These are phyloP conservation scores for Curvularia verruculosa DNA, from an alignment of 2,329 filamentous ascomycete species.

Conservation along the genomic window DNA sequence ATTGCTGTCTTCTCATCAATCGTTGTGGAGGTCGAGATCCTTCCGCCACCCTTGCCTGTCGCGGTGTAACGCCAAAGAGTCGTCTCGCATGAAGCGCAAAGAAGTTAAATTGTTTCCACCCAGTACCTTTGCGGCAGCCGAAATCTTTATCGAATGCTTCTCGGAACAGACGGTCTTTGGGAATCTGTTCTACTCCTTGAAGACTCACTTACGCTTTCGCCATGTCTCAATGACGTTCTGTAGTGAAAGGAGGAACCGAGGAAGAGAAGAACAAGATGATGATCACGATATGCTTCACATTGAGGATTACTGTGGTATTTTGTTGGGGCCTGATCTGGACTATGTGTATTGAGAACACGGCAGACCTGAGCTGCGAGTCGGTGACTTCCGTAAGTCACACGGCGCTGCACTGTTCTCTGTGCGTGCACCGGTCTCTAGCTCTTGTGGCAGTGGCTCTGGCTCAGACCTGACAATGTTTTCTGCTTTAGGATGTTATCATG, in stretches of 20 bases:
- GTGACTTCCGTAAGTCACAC: not conserved
- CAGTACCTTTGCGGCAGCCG: not conserved
- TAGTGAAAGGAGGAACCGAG: not conserved
- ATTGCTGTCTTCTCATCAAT: slow-evolving; percentile 12
- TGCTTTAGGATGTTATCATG: slow-evolving; percentile 5
- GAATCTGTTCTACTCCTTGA: not conserved
- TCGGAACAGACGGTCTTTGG: not conserved
- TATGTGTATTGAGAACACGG: not conserved
- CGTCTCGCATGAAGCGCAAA: not conserved
- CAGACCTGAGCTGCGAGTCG: not conserved
- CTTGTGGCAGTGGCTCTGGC: not conserved
- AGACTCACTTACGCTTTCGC: not conserved
- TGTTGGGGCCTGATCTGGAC: slow-evolving; percentile 1
- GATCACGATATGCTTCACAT: slow-evolving; percentile 1
- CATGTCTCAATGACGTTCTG: not conserved
- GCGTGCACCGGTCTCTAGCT: not conserved
- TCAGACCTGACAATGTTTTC: not conserved
- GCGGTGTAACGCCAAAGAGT: slow-evolving; percentile 2
- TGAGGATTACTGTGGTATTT: slow-evolving; percentile 3
- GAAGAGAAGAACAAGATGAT: not conserved
- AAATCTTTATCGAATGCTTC: not conserved
- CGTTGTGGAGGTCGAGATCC: slow-evolving; percentile 1
- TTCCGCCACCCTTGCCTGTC: slow-evolving; percentile 3
- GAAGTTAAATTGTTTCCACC: not conserved
- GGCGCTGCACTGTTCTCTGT: not conserved